A percentile compares a stretch with the other conserved stretches of the same genome.
phyloP scores from a whole-genome alignment of 1,139 yeast species.

The Kurtzmaniella quercitrusa region DNA sequence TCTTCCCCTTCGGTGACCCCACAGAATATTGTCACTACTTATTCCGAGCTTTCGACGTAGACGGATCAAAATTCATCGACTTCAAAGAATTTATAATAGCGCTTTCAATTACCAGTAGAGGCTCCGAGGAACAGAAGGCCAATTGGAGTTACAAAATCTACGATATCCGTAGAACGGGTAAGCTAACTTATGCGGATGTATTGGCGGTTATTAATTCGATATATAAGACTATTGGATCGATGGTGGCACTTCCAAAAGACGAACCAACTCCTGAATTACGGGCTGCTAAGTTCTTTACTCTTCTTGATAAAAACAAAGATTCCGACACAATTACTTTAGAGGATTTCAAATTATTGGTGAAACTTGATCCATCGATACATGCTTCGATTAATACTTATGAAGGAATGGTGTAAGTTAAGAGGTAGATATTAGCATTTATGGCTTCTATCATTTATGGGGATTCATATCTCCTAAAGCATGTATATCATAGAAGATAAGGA shows the following conservation, averaged over 20 bases:
- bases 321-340: constrained; percentile 63
- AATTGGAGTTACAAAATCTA: constrained; percentile 85
- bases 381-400: constrained; percentile 78
- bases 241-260: constrained; percentile 89
- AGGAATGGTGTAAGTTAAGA: constrained; percentile 71
- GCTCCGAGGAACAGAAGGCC: constrained; percentile 80
- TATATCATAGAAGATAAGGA: too few relatives aligned
- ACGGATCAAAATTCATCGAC: constrained; percentile 76
- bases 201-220: constrained; percentile 76
- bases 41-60: constrained; percentile 84
- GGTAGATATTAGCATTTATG: too few relatives aligned
- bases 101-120: constrained; percentile 83
- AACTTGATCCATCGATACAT: constrained; percentile 76
- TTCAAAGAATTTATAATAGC: constrained; percentile 92
- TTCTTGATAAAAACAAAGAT: constrained; percentile 67
- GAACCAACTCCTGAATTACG: constrained; percentile 90
- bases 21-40: constrained; percentile 84
- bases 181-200: constrained; percentile 72
- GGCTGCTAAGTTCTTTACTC: constrained; percentile 71
- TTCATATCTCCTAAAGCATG: too few relatives aligned
- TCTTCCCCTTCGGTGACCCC: constrained; percentile 98
- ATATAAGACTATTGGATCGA: constrained; percentile 92
- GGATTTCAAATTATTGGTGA: constrained; percentile 80
- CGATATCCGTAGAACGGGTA: constrained; percentile 77
- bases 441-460: too few relatives aligned